Base-by-base conservation (phyloP, 1,284 basidiomycete genomes). In the Tilletia walkeri region DNA sequence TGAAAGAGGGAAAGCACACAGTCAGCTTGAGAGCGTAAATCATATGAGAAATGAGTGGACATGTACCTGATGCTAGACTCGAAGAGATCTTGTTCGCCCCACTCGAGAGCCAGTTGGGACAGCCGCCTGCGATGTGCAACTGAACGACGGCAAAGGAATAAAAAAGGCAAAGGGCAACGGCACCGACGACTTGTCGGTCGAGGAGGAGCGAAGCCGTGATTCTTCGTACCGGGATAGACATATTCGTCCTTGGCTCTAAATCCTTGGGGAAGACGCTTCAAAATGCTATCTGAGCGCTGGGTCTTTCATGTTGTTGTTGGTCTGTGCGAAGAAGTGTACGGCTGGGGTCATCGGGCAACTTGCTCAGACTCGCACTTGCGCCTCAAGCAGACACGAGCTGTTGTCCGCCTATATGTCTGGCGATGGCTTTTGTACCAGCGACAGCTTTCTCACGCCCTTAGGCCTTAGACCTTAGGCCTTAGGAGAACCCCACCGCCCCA, bases 41-140 rank as follows among this genome's bases (percentile, higher is more conserved):
- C n/a, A 10, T 7, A 7, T 4, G 24, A 20, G 9, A 3, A 9
- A 20, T 36, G 2, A 36, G 4, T 16, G 34, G 59, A 39, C 56
- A n/a, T 38, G 30, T 34, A 63, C 59, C 34, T 39, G 59, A 63
- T 0, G 59, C 59, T 4, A 63, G 3, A 34, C 59, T 63, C 16
- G 59, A 63, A 38, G 59, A 34, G 18, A 63, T 41, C 59, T 63
- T 63, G 34, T 41, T 63, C 34, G 59, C 59, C 34, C 59, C 59
- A 36, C 14, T 41, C 2, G 59, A 34, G 14, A 63, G 36, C 59
- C 59, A 63, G 38, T 34, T 38, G 14, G 59, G 59, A 39, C 59
- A 63, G 34, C 36, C 36, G 12, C 59, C 59, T 41, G 12, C 34
- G 36, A 38, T 16, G 9, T 63, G 36, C 16, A 38, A n/a, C 36